These are phyloP conservation scores for Skeletonema costatum DNA, from an alignment of 108 stramenopile genomes.

Conservation along the genomic window DNA sequence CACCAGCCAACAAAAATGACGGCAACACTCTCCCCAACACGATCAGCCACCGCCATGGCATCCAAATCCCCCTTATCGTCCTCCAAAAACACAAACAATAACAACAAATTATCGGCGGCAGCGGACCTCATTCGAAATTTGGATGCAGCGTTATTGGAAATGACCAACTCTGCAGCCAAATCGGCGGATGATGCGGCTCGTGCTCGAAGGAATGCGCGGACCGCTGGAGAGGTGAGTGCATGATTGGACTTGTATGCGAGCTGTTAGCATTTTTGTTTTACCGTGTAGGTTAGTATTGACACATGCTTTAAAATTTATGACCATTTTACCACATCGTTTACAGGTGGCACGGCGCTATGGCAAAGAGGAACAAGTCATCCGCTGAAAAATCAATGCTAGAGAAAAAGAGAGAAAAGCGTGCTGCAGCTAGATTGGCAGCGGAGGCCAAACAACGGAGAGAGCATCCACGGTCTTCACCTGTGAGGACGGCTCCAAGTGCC, in stretches of 20 bases:
- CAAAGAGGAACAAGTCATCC: background rate
- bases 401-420: conserved; percentile 30
- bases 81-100: background rate
- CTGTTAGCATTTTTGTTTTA: no score
- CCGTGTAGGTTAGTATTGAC: no score
- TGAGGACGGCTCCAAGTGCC: background rate
- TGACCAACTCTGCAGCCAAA: conserved; percentile 48
- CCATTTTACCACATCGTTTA: background rate
- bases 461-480: background rate
- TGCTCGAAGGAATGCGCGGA: conserved; percentile 68
- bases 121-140: conserved; percentile 71
- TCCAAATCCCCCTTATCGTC: background rate
- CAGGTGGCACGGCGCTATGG: conserved; percentile 64
- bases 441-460: conserved; percentile 41
- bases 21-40: background rate
- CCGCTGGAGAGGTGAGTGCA: conserved; percentile 54
- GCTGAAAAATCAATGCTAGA: conserved; percentile 13
- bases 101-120: conserved; percentile 47
- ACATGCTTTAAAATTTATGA: no score
- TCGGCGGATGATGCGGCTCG: conserved; percentile 70
- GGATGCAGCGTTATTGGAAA: conserved; percentile 63
- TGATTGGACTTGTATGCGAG: no score
- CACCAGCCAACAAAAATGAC: background rate
- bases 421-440: conserved; percentile 28
- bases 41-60: background rate